These are phyloP conservation scores for Lachancea thermotolerans DNA, from an alignment of 805 yeast species.

Conservation along the genomic window DNA sequence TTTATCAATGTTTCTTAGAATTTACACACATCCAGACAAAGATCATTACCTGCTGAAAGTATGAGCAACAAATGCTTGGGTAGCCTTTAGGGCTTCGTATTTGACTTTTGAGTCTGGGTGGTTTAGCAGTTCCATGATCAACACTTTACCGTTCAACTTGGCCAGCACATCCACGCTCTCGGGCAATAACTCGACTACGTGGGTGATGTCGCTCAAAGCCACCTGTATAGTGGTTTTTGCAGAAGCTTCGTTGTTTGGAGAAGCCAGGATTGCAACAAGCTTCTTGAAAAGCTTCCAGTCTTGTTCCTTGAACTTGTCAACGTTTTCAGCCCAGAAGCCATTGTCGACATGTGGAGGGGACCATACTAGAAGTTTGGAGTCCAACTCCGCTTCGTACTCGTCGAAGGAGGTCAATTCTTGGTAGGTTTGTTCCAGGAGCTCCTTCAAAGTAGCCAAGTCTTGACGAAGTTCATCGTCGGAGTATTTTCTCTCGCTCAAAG, in stretches of 20 bases:
- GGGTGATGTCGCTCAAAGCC: constrained; percentile 60
- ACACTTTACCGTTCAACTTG: constrained; percentile 59
- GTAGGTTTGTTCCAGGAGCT: constrained; percentile 62
- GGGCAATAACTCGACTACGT: constrained; percentile 54
- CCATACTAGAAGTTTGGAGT: constrained; percentile 71
- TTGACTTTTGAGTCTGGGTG: constrained; percentile 80
- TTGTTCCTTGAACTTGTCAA: constrained; percentile 64
- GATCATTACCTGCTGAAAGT: constrained; percentile 37
- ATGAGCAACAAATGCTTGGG: constrained; percentile 89
- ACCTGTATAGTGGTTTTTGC: constrained; percentile 44
- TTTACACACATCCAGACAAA: neutral
- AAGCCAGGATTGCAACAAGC: constrained; percentile 46
- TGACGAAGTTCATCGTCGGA: constrained; percentile 83
- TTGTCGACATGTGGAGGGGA: constrained; percentile 87
- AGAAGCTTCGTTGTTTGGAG: constrained; percentile 25
- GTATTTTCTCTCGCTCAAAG: constrained; percentile 82
- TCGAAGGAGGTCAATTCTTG: constrained; percentile 83
- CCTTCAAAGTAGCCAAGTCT: constrained; percentile 57
- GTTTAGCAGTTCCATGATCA: constrained; percentile 78
- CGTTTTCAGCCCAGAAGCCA: constrained; percentile 86
- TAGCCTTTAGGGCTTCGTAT: constrained; percentile 90
- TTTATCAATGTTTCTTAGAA: neutral
- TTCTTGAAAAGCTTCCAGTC: constrained; percentile 66
- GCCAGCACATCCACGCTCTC: constrained; percentile 51
- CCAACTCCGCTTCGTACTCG: constrained; percentile 80